phyloP scores from a whole-genome alignment of 2,329 filamentous ascomycete genomes.

The Alternaria dauci region DNA sequence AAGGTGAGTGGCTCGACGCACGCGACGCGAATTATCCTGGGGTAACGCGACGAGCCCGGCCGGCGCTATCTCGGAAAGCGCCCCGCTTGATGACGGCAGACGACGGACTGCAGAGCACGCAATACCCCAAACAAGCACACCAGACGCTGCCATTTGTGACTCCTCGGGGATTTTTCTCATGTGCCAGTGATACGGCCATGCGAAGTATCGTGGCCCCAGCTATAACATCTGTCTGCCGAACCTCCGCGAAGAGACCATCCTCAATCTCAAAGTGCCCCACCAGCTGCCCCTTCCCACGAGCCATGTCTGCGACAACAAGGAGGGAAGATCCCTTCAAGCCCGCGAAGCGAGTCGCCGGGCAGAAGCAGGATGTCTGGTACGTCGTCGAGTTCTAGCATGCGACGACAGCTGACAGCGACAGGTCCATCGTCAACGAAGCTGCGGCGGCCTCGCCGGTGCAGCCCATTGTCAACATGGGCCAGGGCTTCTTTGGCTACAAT shows the following conservation, averaged over 20 bases:
- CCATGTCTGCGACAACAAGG: constrained; percentile 48
- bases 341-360: constrained; percentile 62
- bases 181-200: constrained; percentile 19
- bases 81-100: constrained; percentile 44
- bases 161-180: not conserved
- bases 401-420: constrained; percentile 31
- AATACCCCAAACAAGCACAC: constrained; percentile 20
- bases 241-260: constrained; percentile 3
- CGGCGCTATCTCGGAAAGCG: constrained; percentile 25
- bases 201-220: constrained; percentile 18
- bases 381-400: not conserved
- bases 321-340: constrained; percentile 60
- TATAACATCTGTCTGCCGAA: constrained; percentile 7
- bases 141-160: not conserved
- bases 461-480: constrained; percentile 74
- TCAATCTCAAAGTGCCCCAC: constrained; percentile 17
- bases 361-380: constrained; percentile 67
- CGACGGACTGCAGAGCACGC: constrained; percentile 37
- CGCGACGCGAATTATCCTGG: constrained; percentile 22
- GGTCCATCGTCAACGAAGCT: constrained; percentile 73
- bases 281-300: constrained; percentile 31
- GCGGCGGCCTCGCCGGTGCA: constrained; percentile 69
- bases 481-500: constrained; percentile 90
- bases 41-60: constrained; percentile 23
- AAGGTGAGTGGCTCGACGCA: constrained; percentile 17